Evolutionary conservation across 495 filamentous ascomycete genomes (phyloP).

Genomic region (Echria macrotheca): DNA sequence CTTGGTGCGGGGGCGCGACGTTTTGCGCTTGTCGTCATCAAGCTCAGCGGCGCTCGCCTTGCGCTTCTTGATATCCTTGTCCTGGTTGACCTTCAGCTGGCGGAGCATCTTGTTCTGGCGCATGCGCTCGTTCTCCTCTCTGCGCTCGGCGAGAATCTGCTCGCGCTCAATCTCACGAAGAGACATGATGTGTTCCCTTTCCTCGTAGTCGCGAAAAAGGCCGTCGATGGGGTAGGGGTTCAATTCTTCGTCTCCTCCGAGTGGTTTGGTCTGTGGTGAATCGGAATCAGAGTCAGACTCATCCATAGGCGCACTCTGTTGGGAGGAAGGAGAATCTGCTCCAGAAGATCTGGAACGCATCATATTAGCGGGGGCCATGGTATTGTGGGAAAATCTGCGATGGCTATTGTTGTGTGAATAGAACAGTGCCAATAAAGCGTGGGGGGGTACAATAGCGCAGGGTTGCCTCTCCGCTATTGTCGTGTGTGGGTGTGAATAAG

Average conservation of each 20-base stretch:
- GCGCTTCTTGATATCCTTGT: slow-evolving; percentile 67
- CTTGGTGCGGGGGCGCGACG: slow-evolving; percentile 75
- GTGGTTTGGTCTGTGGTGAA: slow-evolving; percentile 42
- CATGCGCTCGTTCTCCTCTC: slow-evolving; percentile 70
- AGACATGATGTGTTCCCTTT: slow-evolving; percentile 76
- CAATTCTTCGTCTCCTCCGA: slow-evolving; percentile 54
- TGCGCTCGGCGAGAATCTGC: slow-evolving; percentile 80
- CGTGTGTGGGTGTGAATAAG: too few species aligned
- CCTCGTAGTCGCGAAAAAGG: slow-evolving; percentile 70
- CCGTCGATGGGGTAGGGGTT: slow-evolving; percentile 84
- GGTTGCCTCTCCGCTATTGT: too few species aligned
- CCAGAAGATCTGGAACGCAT: slow-evolving; percentile 55
- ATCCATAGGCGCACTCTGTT: slow-evolving; percentile 80
- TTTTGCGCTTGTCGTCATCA: slow-evolving; percentile 69
- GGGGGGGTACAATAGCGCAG: too few species aligned
- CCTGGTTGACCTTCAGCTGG: slow-evolving; percentile 64
- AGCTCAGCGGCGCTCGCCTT: slow-evolving; percentile 70
- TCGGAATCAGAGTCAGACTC: slow-evolving; percentile 78
- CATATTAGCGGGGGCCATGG: not conserved
- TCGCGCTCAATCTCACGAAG: slow-evolving; percentile 90
- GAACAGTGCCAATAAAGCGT: too few species aligned
- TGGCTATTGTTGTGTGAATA: slow-evolving; percentile 1
- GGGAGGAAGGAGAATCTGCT: slow-evolving; percentile 65
- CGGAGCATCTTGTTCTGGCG: slow-evolving; percentile 81
- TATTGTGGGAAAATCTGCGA: slow-evolving; percentile 13